phyloP scores from a whole-genome alignment of 1,284 basidiomycete species.

The Apiotrichum veenhuisii region DNA sequence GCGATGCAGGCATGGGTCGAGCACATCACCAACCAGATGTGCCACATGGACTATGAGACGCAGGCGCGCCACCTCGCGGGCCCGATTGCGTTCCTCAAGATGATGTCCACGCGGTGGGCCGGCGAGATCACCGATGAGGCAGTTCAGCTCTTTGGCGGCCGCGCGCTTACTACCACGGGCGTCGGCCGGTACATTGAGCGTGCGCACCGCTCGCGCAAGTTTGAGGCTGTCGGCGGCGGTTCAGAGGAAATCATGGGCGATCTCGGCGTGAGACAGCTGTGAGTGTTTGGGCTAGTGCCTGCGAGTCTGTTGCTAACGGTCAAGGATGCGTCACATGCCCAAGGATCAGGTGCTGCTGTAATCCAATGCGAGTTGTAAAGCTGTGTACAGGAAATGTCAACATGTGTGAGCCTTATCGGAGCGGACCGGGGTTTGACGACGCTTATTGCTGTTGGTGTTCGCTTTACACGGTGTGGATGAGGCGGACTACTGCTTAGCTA shows the following conservation, averaged over 20 bases:
- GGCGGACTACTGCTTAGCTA: no score
- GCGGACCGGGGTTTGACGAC: no score
- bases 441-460: no score
- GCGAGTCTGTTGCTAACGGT: neutral
- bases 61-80: conserved; percentile 56
- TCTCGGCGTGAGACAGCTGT: conserved; percentile 54
- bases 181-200: conserved; percentile 57
- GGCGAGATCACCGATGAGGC: conserved; percentile 53
- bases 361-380: no score
- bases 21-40: conserved; percentile 86
- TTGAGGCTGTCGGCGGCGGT: conserved; percentile 65
- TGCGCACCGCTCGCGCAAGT: conserved; percentile 65
- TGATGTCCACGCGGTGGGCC: conserved; percentile 55
- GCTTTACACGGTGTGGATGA: no score
- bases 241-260: conserved; percentile 53
- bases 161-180: conserved; percentile 23
- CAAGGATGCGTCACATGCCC: conserved; percentile 6
- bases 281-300: neutral
- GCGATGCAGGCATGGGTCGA: conserved; percentile 85
- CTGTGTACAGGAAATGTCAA: no score
- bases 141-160: conserved; percentile 51
- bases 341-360: conserved; percentile 7
- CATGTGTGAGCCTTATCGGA: no score
- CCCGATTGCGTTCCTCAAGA: conserved; percentile 54
- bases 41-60: conserved; percentile 70